Evolutionary conservation across 2,329 filamentous ascomycete genomes (phyloP), one percentile per base, ranked within the genome.

Genomic region (Cladosporium sp.): DNA sequence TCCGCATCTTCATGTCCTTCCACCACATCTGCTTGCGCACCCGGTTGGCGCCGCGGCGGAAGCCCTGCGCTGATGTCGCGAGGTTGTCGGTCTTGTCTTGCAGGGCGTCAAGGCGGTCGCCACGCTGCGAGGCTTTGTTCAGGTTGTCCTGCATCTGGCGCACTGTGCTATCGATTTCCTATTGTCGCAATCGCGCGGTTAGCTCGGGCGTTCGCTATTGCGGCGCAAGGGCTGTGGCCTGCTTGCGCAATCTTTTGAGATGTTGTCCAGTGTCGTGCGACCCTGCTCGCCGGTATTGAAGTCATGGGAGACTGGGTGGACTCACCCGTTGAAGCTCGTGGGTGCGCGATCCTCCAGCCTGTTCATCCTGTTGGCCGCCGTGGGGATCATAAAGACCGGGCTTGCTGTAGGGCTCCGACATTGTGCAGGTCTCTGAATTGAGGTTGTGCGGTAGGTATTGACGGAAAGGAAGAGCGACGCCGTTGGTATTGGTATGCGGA

Each of bases 1-100:
- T 94, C 76, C 94, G 88, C 94, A 99, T 99, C 86, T 97, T 97
- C 91, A 97, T 96, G 73, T 97, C 93, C 84, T 97, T 97, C 93
- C 92, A 97, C 93, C 93, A 97, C 93, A 97, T 97, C 78, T 96
- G 88, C 77, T 80, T 80, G 76, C 94, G 87, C 68, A 99, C 93
- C 70, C 91, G 84, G 82, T 97, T 99, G 77, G 95, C 94, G 65
- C 94, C 93, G 67, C 92, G 88, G 71, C 92, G 90, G 85, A 99
- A 99, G 63, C 91, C 92, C 76, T 96, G 92, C 60, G 94, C 93
- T 37, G 92, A 96, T 64, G 88, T 86, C 61, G 92, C 92, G 67
- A 99, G 84, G 78, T 96, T 95, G 80, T 97, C 78, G 65, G 90
- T 97, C 84, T 96, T 96, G 76, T 94, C 89, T 79, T 96, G 90